Evolutionary conservation across 2,329 filamentous ascomycete species (phyloP).

Genomic region (Fusarium caatingaense): DNA sequence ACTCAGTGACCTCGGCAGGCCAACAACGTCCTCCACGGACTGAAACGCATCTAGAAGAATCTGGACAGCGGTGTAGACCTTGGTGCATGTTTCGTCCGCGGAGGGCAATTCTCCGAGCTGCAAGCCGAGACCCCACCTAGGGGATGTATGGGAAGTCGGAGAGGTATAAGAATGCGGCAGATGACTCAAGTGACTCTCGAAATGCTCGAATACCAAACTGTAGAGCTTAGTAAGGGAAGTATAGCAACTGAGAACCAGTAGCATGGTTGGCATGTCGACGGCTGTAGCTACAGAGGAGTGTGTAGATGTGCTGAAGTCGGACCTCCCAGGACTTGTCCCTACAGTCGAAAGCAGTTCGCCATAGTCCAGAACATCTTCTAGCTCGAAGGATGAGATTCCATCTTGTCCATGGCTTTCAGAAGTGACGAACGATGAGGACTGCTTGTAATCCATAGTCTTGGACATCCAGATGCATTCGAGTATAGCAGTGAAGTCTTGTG

Average conservation of each 20-base stretch:
- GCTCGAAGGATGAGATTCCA: no score
- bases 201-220: neutral
- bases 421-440: no score
- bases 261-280: neutral
- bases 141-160: no score
- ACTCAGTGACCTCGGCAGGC: neutral
- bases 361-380: no score
- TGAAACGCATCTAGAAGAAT: constrained; percentile 2
- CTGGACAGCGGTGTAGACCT: constrained; percentile 7
- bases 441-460: no score
- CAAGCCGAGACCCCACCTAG: neutral
- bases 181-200: neutral
- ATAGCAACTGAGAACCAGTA: constrained; percentile 1
- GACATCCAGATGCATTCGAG: no score
- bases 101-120: constrained; percentile 17
- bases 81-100: constrained; percentile 12
- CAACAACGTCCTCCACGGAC: neutral
- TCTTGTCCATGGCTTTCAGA: no score
- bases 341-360: no score
- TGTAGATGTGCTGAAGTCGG: no score
- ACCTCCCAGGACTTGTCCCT: no score
- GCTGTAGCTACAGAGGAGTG: neutral
- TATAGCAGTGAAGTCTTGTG: no score
- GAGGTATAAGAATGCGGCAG: no score
- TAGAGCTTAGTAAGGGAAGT: constrained; percentile 6